phyloP scores from a whole-genome alignment of 2,329 filamentous ascomycete genomes.

The Onygena corvina region DNA sequence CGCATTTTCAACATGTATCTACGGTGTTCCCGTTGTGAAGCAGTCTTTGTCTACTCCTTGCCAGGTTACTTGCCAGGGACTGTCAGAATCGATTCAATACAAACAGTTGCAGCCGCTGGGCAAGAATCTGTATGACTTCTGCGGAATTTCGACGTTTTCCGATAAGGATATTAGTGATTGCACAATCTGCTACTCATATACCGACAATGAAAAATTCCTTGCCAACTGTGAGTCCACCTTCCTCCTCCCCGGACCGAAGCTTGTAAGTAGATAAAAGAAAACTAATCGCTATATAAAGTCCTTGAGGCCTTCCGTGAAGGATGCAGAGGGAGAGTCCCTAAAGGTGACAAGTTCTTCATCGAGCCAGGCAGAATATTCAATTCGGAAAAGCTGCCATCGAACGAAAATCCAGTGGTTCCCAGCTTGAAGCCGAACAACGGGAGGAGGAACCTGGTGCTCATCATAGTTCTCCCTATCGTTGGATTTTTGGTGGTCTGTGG shows the following conservation, averaged over 20 bases:
- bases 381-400: conserved; percentile 28
- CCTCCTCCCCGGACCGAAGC: too few relatives aligned
- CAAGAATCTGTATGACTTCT: conserved; percentile 28
- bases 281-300: conserved; percentile 22
- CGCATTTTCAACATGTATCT: conserved; percentile 35
- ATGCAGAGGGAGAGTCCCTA: conserved; percentile 30
- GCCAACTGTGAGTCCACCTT: conserved; percentile 34
- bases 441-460: conserved; percentile 24
- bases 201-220: conserved; percentile 30
- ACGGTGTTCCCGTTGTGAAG: conserved; percentile 27
- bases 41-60: conserved; percentile 34
- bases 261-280: too few relatives aligned
- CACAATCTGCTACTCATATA: conserved; percentile 34
- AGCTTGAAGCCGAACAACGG: conserved; percentile 14
- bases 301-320: conserved; percentile 37
- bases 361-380: conserved; percentile 32
- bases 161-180: conserved; percentile 33
- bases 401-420: conserved; percentile 18
- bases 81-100: conserved; percentile 25
- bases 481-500: conserved; percentile 31
- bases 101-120: conserved; percentile 22
- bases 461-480: conserved; percentile 35
- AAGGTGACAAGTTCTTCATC: conserved; percentile 30
- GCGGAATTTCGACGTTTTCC: conserved; percentile 27
- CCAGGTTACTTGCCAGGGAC: conserved; percentile 31